A percentile compares a stretch with the other conserved stretches of the same genome.
These are phyloP conservation scores for Pistacia integerrima DNA, from an alignment of 345 rosid genomes.

Conservation along the genomic window DNA sequence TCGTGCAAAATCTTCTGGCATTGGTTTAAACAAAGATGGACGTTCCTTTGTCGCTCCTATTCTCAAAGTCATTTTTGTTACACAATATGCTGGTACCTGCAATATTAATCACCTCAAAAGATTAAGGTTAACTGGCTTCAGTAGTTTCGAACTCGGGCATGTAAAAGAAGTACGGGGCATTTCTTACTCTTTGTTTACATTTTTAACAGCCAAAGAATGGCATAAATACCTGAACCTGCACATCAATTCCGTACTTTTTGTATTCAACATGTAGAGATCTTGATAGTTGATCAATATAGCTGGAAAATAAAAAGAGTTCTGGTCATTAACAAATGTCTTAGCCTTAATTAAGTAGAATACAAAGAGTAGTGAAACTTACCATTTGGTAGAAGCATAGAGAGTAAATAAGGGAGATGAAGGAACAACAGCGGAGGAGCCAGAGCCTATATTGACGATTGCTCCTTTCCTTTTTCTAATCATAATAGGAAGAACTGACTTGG, in stretches of 20 bases:
- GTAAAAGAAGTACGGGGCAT: too few relatives aligned
- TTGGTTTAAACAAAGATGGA: constrained; percentile 55
- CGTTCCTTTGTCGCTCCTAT: constrained; percentile 49
- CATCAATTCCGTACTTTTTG: constrained; percentile 61
- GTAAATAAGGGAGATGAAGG: constrained; percentile 94
- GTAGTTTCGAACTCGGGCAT: too few relatives aligned
- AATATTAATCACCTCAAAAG: too few relatives aligned
- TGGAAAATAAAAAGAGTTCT: constrained; percentile 6
- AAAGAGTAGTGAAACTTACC: constrained; percentile 42
- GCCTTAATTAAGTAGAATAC: too few relatives aligned
- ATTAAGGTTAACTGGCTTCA: too few relatives aligned
- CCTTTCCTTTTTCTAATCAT: constrained; percentile 75
- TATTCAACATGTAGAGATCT: constrained; percentile 72
- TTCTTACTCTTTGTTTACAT: too few relatives aligned
- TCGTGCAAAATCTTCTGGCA: constrained; percentile 56
- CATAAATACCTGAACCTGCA: constrained; percentile 76
- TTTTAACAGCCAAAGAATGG: not conserved
- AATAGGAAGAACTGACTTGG: constrained; percentile 53
- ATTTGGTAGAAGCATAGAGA: constrained; percentile 89
- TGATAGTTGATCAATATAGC: constrained; percentile 75
- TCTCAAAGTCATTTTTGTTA: constrained; percentile 65
- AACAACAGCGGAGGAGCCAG: constrained; percentile 74
- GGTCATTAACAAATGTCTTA: not conserved
- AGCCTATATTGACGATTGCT: constrained; percentile 78
- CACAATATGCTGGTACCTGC: constrained; percentile 78